Conservation (phyloP, 2,329 filamentous ascomycete species). For the Cladosporium phlei region DNA sequence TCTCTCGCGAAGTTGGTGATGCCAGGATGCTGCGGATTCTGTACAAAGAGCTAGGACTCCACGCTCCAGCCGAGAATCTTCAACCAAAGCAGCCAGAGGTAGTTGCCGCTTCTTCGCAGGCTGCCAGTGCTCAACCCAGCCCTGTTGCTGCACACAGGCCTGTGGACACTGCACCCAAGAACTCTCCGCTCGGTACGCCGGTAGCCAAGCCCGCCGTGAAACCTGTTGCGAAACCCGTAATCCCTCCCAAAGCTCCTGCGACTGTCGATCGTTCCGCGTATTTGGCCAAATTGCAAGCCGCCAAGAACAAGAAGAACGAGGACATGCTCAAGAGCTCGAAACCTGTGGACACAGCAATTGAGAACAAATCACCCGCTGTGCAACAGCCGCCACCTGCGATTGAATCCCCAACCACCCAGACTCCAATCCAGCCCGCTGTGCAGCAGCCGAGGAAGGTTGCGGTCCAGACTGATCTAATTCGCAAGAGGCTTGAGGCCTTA, state of each 20-base stretch:
- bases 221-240: conserved; percentile 20
- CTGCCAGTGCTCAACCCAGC: background rate
- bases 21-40: conserved; percentile 57
- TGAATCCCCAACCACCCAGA: background rate
- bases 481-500: conserved; percentile 73
- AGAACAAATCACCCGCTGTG: background rate
- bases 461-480: conserved; percentile 68
- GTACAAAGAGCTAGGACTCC: conserved; percentile 60
- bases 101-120: too few relatives aligned
- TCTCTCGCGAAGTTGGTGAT: conserved; percentile 69
- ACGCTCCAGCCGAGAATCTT: background rate
- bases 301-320: conserved; percentile 56
- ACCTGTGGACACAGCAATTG: background rate
- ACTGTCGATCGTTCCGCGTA: conserved; percentile 62
- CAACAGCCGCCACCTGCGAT: background rate
- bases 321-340: background rate
- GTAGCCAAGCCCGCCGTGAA: background rate
- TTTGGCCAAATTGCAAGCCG: conserved; percentile 70
- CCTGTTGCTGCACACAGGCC: background rate
- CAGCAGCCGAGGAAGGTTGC: conserved; percentile 47
- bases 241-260: conserved; percentile 15
- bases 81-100: background rate
- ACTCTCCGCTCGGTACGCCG: background rate
- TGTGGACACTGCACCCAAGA: background rate
- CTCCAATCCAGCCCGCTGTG: background rate